Conservation (phyloP, 2,329 filamentous ascomycete genomes). For the Neodidymelliopsis sp. region DNA sequence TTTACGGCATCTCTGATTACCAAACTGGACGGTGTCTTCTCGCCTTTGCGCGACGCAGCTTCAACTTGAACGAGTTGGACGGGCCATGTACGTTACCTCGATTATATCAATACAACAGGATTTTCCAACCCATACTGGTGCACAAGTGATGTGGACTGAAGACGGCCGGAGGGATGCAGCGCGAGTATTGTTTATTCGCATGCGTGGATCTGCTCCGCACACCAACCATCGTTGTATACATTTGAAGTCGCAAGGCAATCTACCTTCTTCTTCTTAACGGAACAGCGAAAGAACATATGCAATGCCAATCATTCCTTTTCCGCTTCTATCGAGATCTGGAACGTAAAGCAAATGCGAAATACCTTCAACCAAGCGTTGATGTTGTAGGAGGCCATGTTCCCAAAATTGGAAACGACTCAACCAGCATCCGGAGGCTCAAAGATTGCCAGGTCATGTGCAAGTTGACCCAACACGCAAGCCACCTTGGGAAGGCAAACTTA, state of each 20-base stretch:
- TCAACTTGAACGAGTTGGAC: slow-evolving; percentile 9
- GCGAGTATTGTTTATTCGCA: not conserved
- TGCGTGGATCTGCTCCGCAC: not conserved
- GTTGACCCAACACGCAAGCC: too few species aligned
- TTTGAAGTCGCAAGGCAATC: slow-evolving; percentile 36
- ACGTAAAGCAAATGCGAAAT: slow-evolving; percentile 15
- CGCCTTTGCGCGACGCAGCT: slow-evolving; percentile 9
- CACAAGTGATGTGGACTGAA: not conserved
- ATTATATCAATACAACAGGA: slow-evolving; percentile 14
- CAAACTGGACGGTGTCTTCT: slow-evolving; percentile 62
- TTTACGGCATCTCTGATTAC: slow-evolving; percentile 95
- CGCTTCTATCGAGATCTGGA: slow-evolving; percentile 24
- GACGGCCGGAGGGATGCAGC: not conserved
- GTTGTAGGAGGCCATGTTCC: too few species aligned
- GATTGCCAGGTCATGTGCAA: too few species aligned
- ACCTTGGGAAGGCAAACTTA: too few species aligned
- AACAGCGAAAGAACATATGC: slow-evolving; percentile 49
- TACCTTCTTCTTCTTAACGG: slow-evolving; percentile 44
- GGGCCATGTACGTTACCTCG: slow-evolving; percentile 16
- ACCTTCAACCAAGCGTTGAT: too few species aligned
- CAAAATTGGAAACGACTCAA: too few species aligned
- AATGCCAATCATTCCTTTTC: slow-evolving; percentile 50
- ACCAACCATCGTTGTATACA: slow-evolving; percentile 31
- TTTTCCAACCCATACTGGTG: not conserved
- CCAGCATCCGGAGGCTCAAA: too few species aligned